phyloP scores from a whole-genome alignment of 768 basidiomycete genomes.

The Kwoniella heveanensis region DNA sequence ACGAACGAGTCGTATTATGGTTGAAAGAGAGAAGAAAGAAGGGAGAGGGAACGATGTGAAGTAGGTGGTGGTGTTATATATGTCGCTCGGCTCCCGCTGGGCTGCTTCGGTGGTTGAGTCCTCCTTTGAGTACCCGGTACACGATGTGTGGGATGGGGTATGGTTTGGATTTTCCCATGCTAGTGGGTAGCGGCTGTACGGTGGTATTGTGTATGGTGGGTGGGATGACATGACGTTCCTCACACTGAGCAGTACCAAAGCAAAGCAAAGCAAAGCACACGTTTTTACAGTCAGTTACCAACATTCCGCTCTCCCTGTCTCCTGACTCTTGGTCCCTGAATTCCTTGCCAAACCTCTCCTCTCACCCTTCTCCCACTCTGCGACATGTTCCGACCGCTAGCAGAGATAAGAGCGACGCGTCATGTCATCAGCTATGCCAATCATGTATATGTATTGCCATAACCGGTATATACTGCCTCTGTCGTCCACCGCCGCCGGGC shows the following conservation, averaged over 20 bases:
- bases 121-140: background rate
- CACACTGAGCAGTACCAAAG: background rate
- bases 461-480: too few species aligned
- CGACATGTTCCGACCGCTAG: background rate
- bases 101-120: background rate
- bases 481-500: background rate
- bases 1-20: background rate
- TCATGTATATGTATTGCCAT: too few species aligned
- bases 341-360: background rate
- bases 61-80: background rate
- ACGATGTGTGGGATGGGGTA: too few species aligned
- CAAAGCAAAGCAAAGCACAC: background rate
- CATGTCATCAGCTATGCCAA: too few species aligned
- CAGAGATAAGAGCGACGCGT: too few species aligned
- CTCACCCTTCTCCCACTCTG: background rate
- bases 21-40: background rate
- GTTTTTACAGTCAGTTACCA: too few species aligned
- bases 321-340: background rate
- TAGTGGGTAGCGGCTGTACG: background rate
- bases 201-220: too few species aligned
- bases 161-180: constrained; percentile 1
- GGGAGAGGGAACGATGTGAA: background rate
- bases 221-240: background rate
- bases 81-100: background rate
- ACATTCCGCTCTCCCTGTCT: background rate